phyloP scores from a whole-genome alignment of 495 filamentous ascomycete genomes.

The Friedmanniomyces endolithicus region DNA sequence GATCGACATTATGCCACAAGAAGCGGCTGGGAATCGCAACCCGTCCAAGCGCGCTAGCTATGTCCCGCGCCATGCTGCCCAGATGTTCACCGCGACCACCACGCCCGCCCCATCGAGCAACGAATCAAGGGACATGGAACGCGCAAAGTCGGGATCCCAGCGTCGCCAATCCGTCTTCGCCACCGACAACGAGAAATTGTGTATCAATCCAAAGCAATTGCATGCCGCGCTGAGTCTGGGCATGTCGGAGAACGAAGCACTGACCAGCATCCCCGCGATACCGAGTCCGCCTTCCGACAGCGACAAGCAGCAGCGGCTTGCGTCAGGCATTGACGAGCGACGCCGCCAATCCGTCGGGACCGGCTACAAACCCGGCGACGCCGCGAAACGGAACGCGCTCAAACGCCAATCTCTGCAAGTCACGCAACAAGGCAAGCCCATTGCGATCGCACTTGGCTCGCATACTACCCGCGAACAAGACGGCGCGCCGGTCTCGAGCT shows the following conservation, averaged over 20 bases:
- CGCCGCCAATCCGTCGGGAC: not conserved
- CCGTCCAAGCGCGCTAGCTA: not conserved
- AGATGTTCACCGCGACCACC: not conserved
- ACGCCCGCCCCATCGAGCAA: not conserved
- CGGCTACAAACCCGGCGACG: conserved; percentile 2
- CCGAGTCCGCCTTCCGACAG: not conserved
- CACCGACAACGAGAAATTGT: not conserved
- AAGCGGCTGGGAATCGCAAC: not conserved
- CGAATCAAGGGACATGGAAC: not conserved
- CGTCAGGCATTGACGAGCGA: not conserved
- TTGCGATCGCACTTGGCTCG: not conserved
- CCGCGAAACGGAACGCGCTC: not conserved
- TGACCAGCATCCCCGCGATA: not conserved
- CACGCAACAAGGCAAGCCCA: not conserved
- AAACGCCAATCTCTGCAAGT: not conserved
- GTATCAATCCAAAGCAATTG: not conserved
- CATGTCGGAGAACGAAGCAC: not conserved
- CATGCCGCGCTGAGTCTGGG: not conserved
- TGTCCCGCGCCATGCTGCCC: conserved; percentile 1
- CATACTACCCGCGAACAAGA: not conserved
- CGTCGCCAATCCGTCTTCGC: not conserved
- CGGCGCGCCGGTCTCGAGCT: not conserved
- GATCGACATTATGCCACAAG: not conserved
- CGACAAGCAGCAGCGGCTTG: not conserved
- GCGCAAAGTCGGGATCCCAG: not conserved